phyloP scores from a whole-genome alignment of 257 asterid species.

The Fraxinus pennsylvanica region DNA sequence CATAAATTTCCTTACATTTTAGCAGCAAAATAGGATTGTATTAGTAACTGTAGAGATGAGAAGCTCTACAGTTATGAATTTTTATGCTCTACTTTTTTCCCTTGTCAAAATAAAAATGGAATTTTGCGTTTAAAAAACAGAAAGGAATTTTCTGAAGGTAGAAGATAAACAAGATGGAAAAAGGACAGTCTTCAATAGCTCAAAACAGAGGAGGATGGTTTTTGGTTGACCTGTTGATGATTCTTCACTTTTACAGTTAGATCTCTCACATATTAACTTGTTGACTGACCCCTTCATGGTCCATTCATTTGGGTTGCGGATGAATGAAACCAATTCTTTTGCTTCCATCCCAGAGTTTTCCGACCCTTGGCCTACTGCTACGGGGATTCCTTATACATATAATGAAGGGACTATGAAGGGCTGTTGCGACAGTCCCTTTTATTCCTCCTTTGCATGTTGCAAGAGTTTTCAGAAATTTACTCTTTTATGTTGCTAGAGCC shows the following conservation, averaged over 20 bases:
- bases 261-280: too few relatives aligned
- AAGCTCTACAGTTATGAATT: not conserved
- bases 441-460: too few relatives aligned
- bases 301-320: too few relatives aligned
- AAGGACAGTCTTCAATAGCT: not conserved
- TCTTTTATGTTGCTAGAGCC: not conserved
- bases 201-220: not conserved
- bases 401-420: too few relatives aligned
- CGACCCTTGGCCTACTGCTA: not conserved
- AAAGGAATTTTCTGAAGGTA: not conserved
- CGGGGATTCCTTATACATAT: not conserved
- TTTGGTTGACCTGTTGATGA: not conserved
- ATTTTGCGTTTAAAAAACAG: too few relatives aligned
- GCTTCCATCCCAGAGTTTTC: not conserved
- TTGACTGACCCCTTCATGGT: too few relatives aligned
- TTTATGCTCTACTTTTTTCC: not conserved
- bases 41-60: not conserved
- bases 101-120: not conserved
- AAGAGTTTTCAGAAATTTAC: too few relatives aligned
- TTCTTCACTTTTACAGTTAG: not conserved
- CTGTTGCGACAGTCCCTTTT: not conserved
- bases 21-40: not conserved
- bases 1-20: not conserved
- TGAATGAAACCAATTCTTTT: not conserved
- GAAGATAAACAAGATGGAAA: not conserved